These are phyloP conservation scores for Sphaerulina musiva DNA, from an alignment of 2,329 filamentous ascomycete genomes.

Conservation along the genomic window DNA sequence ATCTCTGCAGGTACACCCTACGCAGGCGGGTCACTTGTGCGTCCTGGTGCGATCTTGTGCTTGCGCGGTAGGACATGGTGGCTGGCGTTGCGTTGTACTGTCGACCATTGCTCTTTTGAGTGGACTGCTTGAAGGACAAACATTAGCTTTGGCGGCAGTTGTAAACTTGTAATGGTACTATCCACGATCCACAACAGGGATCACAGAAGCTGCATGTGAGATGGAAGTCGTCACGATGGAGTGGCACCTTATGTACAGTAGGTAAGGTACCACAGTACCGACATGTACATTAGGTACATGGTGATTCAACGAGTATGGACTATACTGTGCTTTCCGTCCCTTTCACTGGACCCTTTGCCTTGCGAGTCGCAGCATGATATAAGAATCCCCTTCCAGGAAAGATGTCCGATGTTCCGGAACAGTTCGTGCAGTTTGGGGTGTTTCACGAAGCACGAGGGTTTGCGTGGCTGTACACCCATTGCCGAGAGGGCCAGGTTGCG, in stretches of 20 bases:
- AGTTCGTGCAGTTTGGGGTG: neutral
- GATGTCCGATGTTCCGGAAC: neutral
- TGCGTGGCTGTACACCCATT: constrained; percentile 1
- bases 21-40: constrained; percentile 1
- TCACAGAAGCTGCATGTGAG: neutral
- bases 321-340: neutral
- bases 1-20: constrained; percentile 6
- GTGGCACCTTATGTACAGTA: neutral
- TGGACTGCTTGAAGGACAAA: neutral
- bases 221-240: neutral
- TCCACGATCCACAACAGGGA: neutral
- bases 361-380: neutral
- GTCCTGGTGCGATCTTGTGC: neutral
- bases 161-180: no score
- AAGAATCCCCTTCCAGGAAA: neutral
- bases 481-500: neutral
- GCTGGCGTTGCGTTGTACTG: neutral
- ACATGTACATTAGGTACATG: no score
- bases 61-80: neutral
- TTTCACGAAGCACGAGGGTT: constrained; percentile 13
- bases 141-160: constrained; percentile 1
- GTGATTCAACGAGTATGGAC: neutral
- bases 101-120: neutral
- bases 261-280: no score
- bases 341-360: neutral